Base-by-base conservation (phyloP, 306 rosid genomes). In the Calophaca sinica region DNA sequence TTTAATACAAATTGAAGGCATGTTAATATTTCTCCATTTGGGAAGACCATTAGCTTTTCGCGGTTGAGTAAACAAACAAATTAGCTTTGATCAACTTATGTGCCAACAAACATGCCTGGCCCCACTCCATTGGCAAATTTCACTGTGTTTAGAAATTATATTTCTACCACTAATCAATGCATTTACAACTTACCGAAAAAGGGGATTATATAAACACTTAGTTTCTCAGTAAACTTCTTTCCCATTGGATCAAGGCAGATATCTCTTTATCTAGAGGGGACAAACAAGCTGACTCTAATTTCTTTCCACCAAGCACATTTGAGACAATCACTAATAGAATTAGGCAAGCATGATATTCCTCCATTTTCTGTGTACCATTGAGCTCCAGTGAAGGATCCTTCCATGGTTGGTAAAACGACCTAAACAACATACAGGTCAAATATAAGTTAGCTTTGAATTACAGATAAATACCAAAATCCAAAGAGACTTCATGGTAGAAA, bases 351-450 rank as follows among this genome's bases (percentile, higher is more conserved):
- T 90, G 96, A 76, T 87, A 80, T 88, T 90, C 96, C 36, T 82
- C 97, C 82, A 88, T 75, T 81, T 72, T 88, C 81, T 88, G 87
- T 13, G 73, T 70, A 62, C 87, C 82, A 28, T 73, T 83, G 20
- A 55, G 54, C 70, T 84, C 89, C 86, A 62, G 61, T 0, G 84
- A 72, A 29, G 45, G 80, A 76, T 91, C 96, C 79, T 79, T 80
- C 93, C 92, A 87, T 70, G 89, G 89, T 83, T 78, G 85, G 77
- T 86, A 66, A 88, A 81, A 90, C 54, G 97, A 79, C 97, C 96
- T 90, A 87, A 51, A 70, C 39, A 64, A 52, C 35, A 5, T 72
- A 65, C 69, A 75, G 33, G 51, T 71, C 36, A 63, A 63, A 50
- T 11, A 48, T 76, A 66, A 60, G 20, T 72, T 61, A 7, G 13